phyloP scores from a whole-genome alignment of 495 filamentous ascomycete genomes.

The Trichoderma erinaceum region DNA sequence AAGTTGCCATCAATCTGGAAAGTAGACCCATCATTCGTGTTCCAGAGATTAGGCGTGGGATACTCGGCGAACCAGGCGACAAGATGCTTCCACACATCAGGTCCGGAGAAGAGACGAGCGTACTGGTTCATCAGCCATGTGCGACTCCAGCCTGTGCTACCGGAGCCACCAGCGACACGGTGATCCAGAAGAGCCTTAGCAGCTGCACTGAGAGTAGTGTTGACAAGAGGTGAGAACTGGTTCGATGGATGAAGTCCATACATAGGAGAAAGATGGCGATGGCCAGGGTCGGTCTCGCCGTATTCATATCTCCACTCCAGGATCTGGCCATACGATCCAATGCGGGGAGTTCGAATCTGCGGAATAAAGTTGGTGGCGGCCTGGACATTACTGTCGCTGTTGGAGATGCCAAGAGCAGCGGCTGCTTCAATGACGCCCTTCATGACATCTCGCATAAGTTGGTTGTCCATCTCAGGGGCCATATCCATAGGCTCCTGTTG shows the following conservation, averaged over 20 bases:
- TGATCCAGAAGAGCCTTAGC: conserved; percentile 34
- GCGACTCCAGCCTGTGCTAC: conserved; percentile 45
- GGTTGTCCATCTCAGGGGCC: conserved; percentile 40
- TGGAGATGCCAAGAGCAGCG: conserved; percentile 23
- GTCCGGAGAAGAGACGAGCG: conserved; percentile 30
- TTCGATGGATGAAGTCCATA: conserved; percentile 35
- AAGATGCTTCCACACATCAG: conserved; percentile 23
- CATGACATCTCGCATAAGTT: conserved; percentile 40
- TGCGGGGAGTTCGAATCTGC: conserved; percentile 23
- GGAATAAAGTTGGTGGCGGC: conserved; percentile 21
- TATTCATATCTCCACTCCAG: conserved; percentile 47
- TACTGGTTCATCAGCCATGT: conserved; percentile 44
- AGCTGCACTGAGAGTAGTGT: conserved; percentile 22
- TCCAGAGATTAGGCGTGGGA: conserved; percentile 6
- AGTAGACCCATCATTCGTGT: neutral
- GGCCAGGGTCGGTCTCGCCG: conserved; percentile 41
- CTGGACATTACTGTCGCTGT: conserved; percentile 11
- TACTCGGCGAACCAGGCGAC: conserved; percentile 16
- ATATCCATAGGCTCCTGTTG: conserved; percentile 26
- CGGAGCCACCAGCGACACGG: conserved; percentile 37
- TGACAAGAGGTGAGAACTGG: conserved; percentile 12
- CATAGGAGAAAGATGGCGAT: conserved; percentile 44
- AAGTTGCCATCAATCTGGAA: conserved; percentile 50
- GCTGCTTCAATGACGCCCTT: conserved; percentile 27
- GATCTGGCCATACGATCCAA: conserved; percentile 37